Evolutionary conservation across 192 early-diverging fungal species (phyloP).

Genomic region (Podila minutissima): DNA sequence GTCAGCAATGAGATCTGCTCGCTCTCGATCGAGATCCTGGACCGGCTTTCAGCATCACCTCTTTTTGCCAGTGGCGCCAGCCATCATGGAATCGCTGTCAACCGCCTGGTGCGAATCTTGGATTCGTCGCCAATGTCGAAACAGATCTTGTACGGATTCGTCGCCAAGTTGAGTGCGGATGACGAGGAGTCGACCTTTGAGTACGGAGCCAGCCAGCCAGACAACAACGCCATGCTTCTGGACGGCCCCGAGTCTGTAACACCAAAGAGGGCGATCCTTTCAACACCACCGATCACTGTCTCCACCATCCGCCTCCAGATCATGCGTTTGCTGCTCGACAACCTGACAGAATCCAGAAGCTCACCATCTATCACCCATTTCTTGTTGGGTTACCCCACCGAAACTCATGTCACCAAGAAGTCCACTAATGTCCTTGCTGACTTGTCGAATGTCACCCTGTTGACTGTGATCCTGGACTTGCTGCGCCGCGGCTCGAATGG

Average conservation of each 20-base stretch:
- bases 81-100: constrained; percentile 64
- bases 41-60: constrained; percentile 75
- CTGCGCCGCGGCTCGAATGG: constrained; percentile 59
- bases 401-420: constrained; percentile 36
- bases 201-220: constrained; percentile 7
- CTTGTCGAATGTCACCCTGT: constrained; percentile 54
- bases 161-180: constrained; percentile 77
- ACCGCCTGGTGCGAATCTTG: constrained; percentile 79
- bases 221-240: constrained; percentile 19
- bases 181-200: constrained; percentile 53
- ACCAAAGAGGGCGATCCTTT: constrained; percentile 28
- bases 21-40: constrained; percentile 75
- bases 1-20: constrained; percentile 78
- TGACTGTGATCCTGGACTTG: constrained; percentile 73
- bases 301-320: constrained; percentile 80
- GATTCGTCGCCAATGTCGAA: constrained; percentile 68
- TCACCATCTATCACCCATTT: constrained; percentile 89
- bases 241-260: constrained; percentile 49
- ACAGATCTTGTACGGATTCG: constrained; percentile 80
- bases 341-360: constrained; percentile 62
- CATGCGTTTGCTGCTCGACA: constrained; percentile 85
- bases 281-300: constrained; percentile 29
- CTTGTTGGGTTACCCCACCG: constrained; percentile 79
- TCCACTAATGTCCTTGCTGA: constrained; percentile 51
- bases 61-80: constrained; percentile 68